Evolutionary conservation across 2,329 filamentous ascomycete genomes (phyloP), one percentile per base, ranked within the genome.

Genomic region (Beauveria sp.): DNA sequence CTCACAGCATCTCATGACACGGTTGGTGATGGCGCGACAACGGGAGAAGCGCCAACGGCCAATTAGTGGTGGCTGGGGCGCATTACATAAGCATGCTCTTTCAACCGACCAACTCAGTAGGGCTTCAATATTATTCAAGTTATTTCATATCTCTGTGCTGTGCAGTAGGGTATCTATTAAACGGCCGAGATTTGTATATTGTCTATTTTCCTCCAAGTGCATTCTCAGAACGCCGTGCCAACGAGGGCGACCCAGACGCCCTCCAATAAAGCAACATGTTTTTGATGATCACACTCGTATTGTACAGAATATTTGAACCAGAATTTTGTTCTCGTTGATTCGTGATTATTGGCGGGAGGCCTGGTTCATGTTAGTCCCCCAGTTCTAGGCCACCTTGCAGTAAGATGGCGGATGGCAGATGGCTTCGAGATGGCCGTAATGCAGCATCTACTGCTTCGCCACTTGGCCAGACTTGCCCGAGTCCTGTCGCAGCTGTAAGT

Each of bases 391-490:
- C 38, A 24, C 34, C 38, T 34, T 51, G 34, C 34, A 1, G 34
- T 38, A 38, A 38, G 12, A 38, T 38, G 26, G 26, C 18, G 20
- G 57, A 52, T 52, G 38, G 22, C 18, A 28, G 57, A 60, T 60
- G 38, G 22, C 38, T 22, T 46, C 34, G 14, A 45, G 18, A 18
- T 22, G 6, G n/a, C 20, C 85, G 77, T 78, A 91, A 88, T 90
- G 90, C 9, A 84, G 86, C 66, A 93, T 88, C 76, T 91, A 93
- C 75, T 92, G 88, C 72, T 91, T 82, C 60, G 87, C 77, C 64
- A 93, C 87, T 50, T 81, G 85, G 53, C 85, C 88, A 63, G 84
- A 79, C n/a, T 80, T 73, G 3, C 87, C 87, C 40, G 78, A 84
- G 72, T 93, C 84, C 76, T 89, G 91, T 67, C 89, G 89, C 85